Percentiles rank a stretch among this genome's conserved stretches.
phyloP scores from a whole-genome alignment of 2,329 filamentous ascomycete genomes.

The Plenodomus lindquistii region DNA sequence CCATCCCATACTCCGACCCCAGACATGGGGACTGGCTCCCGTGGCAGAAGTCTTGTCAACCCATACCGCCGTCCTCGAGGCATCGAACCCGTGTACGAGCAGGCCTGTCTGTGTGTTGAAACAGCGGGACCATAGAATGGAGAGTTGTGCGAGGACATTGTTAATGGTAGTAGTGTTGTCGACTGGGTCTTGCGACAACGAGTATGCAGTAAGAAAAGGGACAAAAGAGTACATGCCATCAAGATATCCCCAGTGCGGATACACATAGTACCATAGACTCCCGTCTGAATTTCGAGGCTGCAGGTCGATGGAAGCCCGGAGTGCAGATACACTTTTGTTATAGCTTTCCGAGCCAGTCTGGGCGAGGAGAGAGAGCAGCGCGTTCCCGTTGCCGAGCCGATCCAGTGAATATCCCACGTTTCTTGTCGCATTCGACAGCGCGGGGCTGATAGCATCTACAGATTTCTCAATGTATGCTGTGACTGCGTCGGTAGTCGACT shows the following conservation, averaged over 20 bases:
- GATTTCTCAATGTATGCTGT: slow-evolving; percentile 20
- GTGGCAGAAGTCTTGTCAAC: slow-evolving; percentile 54
- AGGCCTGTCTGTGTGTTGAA: slow-evolving; percentile 48
- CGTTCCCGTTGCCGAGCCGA: slow-evolving; percentile 35
- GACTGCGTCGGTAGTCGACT: slow-evolving; percentile 2
- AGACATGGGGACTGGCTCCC: slow-evolving; percentile 58
- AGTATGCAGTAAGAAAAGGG: slow-evolving; percentile 47
- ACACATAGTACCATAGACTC: slow-evolving; percentile 46
- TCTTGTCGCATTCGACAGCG: slow-evolving; percentile 21
- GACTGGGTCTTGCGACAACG: slow-evolving; percentile 3
- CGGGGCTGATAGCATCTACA: slow-evolving; percentile 15
- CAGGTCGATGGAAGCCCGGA: slow-evolving; percentile 28
- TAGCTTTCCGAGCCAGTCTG: slow-evolving; percentile 16
- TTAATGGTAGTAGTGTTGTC: slow-evolving; percentile 15
- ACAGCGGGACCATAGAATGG: slow-evolving; percentile 52
- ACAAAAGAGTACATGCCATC: slow-evolving; percentile 58
- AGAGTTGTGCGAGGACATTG: slow-evolving; percentile 22
- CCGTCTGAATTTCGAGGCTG: slow-evolving; percentile 35
- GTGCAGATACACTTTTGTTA: slow-evolving; percentile 7
- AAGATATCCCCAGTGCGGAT: slow-evolving; percentile 58
- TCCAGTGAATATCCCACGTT: slow-evolving; percentile 33
- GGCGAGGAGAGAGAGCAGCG: slow-evolving; percentile 22
- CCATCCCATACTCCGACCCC: slow-evolving; percentile 61
- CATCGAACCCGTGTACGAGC: slow-evolving; percentile 61
- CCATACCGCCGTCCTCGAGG: slow-evolving; percentile 55